A percentile compares a stretch with the other conserved stretches of the same genome.
These are phyloP conservation scores for Trichoderma sp. DNA, from an alignment of 2,329 filamentous ascomycete species.

Conservation along the genomic window DNA sequence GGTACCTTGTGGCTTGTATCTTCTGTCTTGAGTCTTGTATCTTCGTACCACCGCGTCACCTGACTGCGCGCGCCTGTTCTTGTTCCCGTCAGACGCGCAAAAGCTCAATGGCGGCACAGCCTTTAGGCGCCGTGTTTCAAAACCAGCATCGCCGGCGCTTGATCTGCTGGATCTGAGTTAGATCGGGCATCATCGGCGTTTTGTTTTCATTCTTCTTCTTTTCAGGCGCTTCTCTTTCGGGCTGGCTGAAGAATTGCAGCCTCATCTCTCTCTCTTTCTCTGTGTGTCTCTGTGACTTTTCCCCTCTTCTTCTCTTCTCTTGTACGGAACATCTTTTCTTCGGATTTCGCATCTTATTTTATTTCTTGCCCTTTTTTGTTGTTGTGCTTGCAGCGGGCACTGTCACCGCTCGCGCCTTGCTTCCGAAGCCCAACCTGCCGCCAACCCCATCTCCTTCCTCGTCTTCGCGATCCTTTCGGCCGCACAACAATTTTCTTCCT, in stretches of 20 bases:
- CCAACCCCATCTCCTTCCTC: slow-evolving; percentile 13
- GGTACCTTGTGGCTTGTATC: background rate
- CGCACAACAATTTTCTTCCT: background rate
- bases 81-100: background rate
- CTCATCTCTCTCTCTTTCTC: background rate
- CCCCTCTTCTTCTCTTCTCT: background rate
- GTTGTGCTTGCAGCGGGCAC: background rate
- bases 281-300: background rate
- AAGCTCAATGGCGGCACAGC: background rate
- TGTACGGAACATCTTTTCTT: background rate
- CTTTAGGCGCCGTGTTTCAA: background rate
- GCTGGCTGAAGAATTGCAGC: background rate
- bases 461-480: background rate
- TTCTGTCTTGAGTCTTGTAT: background rate
- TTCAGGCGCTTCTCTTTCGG: background rate
- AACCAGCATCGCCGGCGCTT: background rate
- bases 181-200: background rate
- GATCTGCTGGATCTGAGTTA: background rate
- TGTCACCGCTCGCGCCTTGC: slow-evolving; percentile 13
- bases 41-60: slow-evolving; percentile 27
- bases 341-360: background rate
- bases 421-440: background rate
- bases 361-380: background rate
- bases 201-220: background rate
- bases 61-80: slow-evolving; percentile 30